Base-by-base conservation (phyloP, 1,284 basidiomycete species). In the Xerocomus minutiporus region DNA sequence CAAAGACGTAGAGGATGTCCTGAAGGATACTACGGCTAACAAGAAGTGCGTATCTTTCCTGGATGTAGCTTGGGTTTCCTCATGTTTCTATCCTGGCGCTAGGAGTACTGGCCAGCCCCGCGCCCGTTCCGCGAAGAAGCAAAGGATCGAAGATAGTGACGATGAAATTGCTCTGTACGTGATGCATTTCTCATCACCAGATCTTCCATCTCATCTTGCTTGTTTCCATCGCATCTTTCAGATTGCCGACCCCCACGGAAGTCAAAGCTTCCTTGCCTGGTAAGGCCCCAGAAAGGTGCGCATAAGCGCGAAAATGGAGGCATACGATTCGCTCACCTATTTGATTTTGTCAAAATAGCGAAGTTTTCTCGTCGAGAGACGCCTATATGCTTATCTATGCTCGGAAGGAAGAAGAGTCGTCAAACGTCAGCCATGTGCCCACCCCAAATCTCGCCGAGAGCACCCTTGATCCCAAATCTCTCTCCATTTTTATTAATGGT, bases 351-450 rank as follows among this genome's bases (percentile, higher is more conserved):
- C 48, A 20, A 50, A 57, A 56, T 54, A 71, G 68, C 54, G 69
- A 71, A 34, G 51, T 68, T 41, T 68, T 83, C 54, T 75, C 79
- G 1, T 93, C 91, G 1, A 87, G 81, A 67, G 91, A 94, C 60
- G 91, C 91, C 25, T 96, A 97, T 71, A 94, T 96, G 92, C 78
- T 96, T 36, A 85, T 97, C 48, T 97, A 96, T 70, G 79, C 81
- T 39, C 80, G 81, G 8, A 75, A 69, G 59, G 63, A 68, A 44
- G 57, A 56, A 25, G 40, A 46, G 40, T 51, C 49, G 36, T 13
- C 55, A 48, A 50, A 49, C 28, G 46, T 47, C 49, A 25, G 28
- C 59, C 59, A 67, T 53, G 65, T 48, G 40, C 41, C 44, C 43
- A 58, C 63, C 59, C 58, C 61, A 58, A 48, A 67, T 58, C 52